Evolutionary conservation across 495 filamentous ascomycete genomes (phyloP).

Genomic region (Aspergillus olivimuriae): DNA sequence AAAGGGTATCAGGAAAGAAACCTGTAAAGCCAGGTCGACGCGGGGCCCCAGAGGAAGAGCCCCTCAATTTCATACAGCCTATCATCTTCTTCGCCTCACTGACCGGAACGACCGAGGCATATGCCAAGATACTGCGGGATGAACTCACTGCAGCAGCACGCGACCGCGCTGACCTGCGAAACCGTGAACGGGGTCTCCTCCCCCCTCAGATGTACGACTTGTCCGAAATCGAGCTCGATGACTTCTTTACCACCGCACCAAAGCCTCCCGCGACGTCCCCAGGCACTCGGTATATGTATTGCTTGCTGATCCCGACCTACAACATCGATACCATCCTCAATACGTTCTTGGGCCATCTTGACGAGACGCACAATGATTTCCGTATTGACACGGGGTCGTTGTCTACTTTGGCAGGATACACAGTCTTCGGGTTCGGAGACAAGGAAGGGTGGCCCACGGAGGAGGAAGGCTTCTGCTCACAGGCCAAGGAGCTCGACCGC

Average conservation of each 20-base stretch:
- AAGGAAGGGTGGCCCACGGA: conserved; percentile 85
- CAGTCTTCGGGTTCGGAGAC: conserved; percentile 91
- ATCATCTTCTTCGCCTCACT: conserved; percentile 85
- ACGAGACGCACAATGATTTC: conserved; percentile 93
- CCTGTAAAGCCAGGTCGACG: conserved; percentile 23
- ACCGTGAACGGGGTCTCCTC: conserved; percentile 37
- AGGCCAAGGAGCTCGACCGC: conserved; percentile 81
- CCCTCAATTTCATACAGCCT: conserved; percentile 52
- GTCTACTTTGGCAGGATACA: conserved; percentile 70
- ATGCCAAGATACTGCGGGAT: conserved; percentile 51
- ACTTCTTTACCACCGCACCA: conserved; percentile 68
- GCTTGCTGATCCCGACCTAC: conserved; percentile 78
- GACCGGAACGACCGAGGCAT: conserved; percentile 69
- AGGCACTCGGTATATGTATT: conserved; percentile 64
- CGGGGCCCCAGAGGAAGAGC: conserved; percentile 13
- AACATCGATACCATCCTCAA: conserved; percentile 86
- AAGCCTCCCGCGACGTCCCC: conserved; percentile 43
- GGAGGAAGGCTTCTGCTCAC: conserved; percentile 84
- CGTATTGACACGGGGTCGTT: conserved; percentile 86
- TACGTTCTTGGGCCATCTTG: conserved; percentile 72
- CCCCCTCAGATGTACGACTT: conserved; percentile 68
- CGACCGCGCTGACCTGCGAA: conserved; percentile 21
- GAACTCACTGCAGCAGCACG: conserved; percentile 36
- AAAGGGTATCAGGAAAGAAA: conserved; percentile 35
- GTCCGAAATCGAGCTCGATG: conserved; percentile 81